phyloP scores from a whole-genome alignment of 805 yeast species.

The Lachancea quebecensis region DNA sequence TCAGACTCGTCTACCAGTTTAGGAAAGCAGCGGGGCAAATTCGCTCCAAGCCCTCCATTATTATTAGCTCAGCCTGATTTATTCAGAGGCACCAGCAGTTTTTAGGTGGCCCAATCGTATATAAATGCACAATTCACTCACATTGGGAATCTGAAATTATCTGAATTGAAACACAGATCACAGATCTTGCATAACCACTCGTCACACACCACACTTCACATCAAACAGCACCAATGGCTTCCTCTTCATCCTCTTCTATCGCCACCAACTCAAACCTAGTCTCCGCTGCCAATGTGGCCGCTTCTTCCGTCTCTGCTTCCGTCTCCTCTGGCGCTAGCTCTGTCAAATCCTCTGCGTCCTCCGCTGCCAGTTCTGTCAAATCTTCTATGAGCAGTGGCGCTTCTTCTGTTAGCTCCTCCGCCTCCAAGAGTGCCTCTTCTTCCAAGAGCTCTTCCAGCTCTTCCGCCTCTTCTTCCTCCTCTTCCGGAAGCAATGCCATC shows the following conservation, averaged over 20 bases:
- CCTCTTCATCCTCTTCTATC: background rate
- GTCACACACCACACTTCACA: no score
- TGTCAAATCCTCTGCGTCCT: constrained; percentile 13
- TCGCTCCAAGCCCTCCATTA: no score
- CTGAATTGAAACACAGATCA: no score
- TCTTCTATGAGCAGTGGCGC: constrained; percentile 4
- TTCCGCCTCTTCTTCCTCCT: constrained; percentile 10
- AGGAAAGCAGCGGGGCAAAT: no score
- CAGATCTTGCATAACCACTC: no score
- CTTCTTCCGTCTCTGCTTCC: constrained; percentile 2
- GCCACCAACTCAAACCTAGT: constrained; percentile 6
- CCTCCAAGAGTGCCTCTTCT: constrained; percentile 2
- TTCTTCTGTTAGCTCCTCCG: constrained; percentile 1
- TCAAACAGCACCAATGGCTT: background rate
- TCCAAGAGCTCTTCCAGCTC: background rate
- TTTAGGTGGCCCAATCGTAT: no score
- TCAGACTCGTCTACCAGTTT: no score
- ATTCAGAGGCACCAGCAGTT: no score
- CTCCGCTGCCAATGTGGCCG: constrained; percentile 15
- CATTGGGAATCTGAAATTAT: no score
- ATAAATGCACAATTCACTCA: no score
- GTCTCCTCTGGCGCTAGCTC: constrained; percentile 9
- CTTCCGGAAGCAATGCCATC: constrained; percentile 12
- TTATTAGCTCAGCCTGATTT: no score
- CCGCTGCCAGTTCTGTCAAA: constrained; percentile 2